These are phyloP conservation scores for Postia placenta DNA, from an alignment of 768 basidiomycete species.

Conservation along the genomic window DNA sequence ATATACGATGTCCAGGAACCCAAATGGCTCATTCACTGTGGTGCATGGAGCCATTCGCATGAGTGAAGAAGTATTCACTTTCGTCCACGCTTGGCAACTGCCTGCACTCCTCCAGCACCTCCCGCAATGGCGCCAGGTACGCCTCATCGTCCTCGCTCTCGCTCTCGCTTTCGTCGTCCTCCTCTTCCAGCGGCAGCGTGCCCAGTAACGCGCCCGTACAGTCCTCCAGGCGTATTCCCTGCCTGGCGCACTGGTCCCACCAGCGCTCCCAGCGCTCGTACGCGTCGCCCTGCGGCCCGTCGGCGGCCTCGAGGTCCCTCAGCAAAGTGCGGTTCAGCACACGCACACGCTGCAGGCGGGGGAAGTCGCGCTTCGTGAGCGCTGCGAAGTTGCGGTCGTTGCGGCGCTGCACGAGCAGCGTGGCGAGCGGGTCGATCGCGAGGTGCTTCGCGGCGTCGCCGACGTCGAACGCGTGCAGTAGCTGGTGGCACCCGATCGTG, in stretches of 20 bases:
- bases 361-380: conserved; percentile 50
- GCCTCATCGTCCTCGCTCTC: conserved; percentile 23
- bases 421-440: conserved; percentile 35
- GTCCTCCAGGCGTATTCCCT: conserved; percentile 62
- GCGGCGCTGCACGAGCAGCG: conserved; percentile 35
- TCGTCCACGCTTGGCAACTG: no score
- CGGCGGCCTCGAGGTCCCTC: conserved; percentile 46
- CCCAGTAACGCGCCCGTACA: conserved; percentile 67
- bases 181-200: conserved; percentile 26
- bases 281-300: conserved; percentile 40
- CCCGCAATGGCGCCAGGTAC: conserved; percentile 40
- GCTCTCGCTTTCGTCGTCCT: conserved; percentile 27
- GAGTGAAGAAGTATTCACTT: no score
- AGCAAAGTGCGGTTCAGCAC: conserved; percentile 52
- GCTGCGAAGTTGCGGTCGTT: conserved; percentile 66
- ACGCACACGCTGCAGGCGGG: conserved; percentile 52
- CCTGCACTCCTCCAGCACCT: conserved; percentile 51
- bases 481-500: conserved; percentile 64
- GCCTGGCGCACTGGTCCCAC: conserved; percentile 47
- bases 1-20: background rate
- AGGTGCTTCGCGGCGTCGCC: conserved; percentile 42
- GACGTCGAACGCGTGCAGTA: conserved; percentile 64
- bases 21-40: background rate
- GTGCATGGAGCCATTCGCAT: no score
- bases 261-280: conserved; percentile 61